Base-by-base conservation (phyloP, 345 rosid species). In the Chamaenerion angustifolium region DNA sequence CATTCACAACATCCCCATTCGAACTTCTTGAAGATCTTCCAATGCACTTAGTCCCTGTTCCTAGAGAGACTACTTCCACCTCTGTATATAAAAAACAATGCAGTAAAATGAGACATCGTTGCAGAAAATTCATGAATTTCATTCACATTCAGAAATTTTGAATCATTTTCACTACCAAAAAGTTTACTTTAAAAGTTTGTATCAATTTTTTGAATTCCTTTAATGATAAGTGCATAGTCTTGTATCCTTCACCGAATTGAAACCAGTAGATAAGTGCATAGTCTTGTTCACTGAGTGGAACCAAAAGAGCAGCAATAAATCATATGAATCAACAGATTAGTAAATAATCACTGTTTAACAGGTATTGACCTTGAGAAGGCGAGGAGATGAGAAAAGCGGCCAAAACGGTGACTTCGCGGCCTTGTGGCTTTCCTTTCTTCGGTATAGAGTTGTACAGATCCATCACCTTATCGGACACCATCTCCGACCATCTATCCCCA, bases 381-480 rank as follows among this genome's bases (percentile, higher is more conserved):
- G 84, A 83, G 14, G 95, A 83, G 69, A 86, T 42, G 56, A 86
- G 86, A 71, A 86, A 90, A 4, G 92, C 79, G 13, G 94, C 76
- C 54, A 83, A 62, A 16, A 79, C 94, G 49, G 94, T 73, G 66
- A 83, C 83, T 66, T 90, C 94, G 40, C 80, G 75, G 16, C 95
- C 95, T 71, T 86, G 96, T 46, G 98, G 96, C 76, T 88, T 88
- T n/a, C 90, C 94, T 56, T 88, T 83, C 70, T 72, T 83, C 9
- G 85, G 85, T 15, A 83, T 90, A 45, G 90, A 76, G 6, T 45
- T 52, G 72, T 76, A 81, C 1, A 62, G 60, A 9, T 75, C 56
- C 1, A 77, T 21, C 37, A 68, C 94, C 68, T 81, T 72, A 68
- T 71, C 68, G 11, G 85, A 68, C 1, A 79, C 74, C 43, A n/a